Evolutionary conservation across 1,139 yeast genomes (phyloP).

Genomic region (Geotrichum citri-aurantii): DNA sequence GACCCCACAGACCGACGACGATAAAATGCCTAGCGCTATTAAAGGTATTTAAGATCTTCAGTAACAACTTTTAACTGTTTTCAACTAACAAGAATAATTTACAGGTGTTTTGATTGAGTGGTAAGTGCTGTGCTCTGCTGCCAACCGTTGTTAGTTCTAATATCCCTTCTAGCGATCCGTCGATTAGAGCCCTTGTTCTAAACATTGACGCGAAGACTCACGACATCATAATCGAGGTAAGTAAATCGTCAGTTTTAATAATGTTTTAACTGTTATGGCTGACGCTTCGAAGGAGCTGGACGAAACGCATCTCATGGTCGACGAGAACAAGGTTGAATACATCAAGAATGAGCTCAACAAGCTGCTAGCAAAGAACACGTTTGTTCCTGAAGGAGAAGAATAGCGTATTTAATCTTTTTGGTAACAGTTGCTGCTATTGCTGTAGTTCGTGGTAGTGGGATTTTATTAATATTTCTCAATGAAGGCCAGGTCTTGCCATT

Average conservation of each 20-base stretch:
- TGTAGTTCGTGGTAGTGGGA: neutral
- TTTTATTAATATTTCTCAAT: neutral
- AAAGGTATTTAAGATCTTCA: conserved; percentile 22
- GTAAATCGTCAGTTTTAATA: conserved; percentile 5
- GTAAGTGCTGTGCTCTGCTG: conserved; percentile 25
- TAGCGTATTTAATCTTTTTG: neutral
- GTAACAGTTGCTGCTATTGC: neutral
- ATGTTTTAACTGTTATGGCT: neutral
- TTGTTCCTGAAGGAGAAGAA: conserved; percentile 73
- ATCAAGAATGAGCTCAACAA: conserved; percentile 73
- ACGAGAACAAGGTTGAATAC: conserved; percentile 64
- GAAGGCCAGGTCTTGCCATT: neutral
- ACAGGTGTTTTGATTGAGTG: conserved; percentile 30
- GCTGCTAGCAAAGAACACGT: conserved; percentile 72
- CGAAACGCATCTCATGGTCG: conserved; percentile 81
- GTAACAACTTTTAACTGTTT: neutral
- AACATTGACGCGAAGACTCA: conserved; percentile 68
- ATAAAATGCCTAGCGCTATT: conserved; percentile 30
- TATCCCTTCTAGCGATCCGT: conserved; percentile 60
- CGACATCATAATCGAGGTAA: conserved; percentile 61
- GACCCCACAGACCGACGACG: neutral
- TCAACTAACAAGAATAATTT: neutral
- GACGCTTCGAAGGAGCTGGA: conserved; percentile 57
- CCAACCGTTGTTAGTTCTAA: neutral
- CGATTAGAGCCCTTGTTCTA: conserved; percentile 77